A percentile compares a stretch with the other conserved stretches of the same genome.
These are phyloP conservation scores for Mycosphaerelloides madeirae DNA, from an alignment of 2,329 filamentous ascomycete genomes.

Conservation along the genomic window DNA sequence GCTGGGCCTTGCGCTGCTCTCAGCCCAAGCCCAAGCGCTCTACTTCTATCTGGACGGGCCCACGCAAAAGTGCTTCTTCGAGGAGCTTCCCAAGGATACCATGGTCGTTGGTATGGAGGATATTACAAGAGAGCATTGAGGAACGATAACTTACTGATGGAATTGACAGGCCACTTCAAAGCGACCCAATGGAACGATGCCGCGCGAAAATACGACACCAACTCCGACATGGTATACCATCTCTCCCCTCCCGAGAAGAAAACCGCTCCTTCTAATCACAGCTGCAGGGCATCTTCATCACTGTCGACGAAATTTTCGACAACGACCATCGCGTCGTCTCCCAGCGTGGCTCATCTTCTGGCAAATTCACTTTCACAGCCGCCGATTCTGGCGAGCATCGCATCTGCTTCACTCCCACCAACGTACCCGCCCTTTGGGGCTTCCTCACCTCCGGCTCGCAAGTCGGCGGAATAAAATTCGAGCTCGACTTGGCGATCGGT, in stretches of 20 bases:
- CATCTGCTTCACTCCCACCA: slow-evolving; percentile 86
- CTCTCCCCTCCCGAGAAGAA: background rate
- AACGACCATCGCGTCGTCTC: slow-evolving; percentile 94
- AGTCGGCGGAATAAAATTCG: slow-evolving; percentile 75
- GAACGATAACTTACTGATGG: slow-evolving; percentile 4
- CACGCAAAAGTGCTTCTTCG: slow-evolving; percentile 90
- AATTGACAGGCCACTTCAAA: slow-evolving; percentile 65
- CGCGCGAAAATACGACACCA: slow-evolving; percentile 62
- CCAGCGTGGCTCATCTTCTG: slow-evolving; percentile 68
- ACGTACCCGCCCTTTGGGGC: slow-evolving; percentile 61
- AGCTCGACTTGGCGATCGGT: slow-evolving; percentile 86
- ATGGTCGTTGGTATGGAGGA: slow-evolving; percentile 70
- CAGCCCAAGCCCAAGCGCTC: slow-evolving; percentile 67
- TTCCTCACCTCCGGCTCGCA: slow-evolving; percentile 65
- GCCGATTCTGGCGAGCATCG: slow-evolving; percentile 93
- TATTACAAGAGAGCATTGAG: background rate
- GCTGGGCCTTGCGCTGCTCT: slow-evolving; percentile 36
- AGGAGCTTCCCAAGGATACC: slow-evolving; percentile 96
- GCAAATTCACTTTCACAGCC: slow-evolving; percentile 92
- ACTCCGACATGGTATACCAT: slow-evolving; percentile 51
- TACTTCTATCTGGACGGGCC: slow-evolving; percentile 93
- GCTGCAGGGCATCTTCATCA: slow-evolving; percentile 68
- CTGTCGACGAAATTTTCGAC: slow-evolving; percentile 95
- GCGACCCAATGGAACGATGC: slow-evolving; percentile 78
- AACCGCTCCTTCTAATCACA: slow-evolving; percentile 6